Evolutionary conservation across 768 basidiomycete genomes (phyloP).

Genomic region (Mycena crocata): DNA sequence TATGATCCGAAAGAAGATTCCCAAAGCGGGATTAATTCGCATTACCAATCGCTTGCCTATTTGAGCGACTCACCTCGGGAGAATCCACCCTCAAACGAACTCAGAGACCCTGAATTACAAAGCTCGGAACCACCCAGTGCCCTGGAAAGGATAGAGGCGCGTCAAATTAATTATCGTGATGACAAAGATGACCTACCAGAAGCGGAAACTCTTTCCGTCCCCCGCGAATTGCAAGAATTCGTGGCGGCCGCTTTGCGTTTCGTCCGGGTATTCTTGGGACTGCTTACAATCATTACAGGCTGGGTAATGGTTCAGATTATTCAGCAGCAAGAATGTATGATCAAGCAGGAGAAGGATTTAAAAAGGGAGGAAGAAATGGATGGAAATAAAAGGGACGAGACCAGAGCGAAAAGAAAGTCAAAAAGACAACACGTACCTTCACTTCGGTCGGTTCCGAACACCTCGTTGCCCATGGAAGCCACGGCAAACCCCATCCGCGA

Average conservation of each 20-base stretch:
- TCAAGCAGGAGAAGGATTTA: not conserved
- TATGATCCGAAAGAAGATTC: slow-evolving; percentile 16
- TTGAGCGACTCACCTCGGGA: not conserved
- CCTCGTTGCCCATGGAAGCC: not conserved
- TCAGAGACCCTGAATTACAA: not conserved
- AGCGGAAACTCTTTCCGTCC: not conserved
- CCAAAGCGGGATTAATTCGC: too few relatives aligned
- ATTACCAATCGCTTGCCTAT: not conserved
- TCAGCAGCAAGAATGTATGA: not conserved
- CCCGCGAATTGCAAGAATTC: not conserved
- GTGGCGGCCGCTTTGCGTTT: not conserved
- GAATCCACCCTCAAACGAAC: too few relatives aligned
- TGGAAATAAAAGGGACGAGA: not conserved
- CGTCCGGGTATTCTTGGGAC: not conserved
- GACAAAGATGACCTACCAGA: not conserved
- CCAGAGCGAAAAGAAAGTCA: not conserved
- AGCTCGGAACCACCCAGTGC: not conserved
- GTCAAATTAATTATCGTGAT: not conserved
- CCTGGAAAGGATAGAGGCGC: not conserved
- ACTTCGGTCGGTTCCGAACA: not conserved
- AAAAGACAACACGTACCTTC: not conserved
- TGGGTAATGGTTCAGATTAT: not conserved
- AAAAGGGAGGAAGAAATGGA: not conserved
- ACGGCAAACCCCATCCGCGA: not conserved
- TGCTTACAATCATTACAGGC: not conserved